These are phyloP conservation scores for Neurospora sp. DNA, from an alignment of 495 filamentous ascomycete genomes.

Conservation along the genomic window DNA sequence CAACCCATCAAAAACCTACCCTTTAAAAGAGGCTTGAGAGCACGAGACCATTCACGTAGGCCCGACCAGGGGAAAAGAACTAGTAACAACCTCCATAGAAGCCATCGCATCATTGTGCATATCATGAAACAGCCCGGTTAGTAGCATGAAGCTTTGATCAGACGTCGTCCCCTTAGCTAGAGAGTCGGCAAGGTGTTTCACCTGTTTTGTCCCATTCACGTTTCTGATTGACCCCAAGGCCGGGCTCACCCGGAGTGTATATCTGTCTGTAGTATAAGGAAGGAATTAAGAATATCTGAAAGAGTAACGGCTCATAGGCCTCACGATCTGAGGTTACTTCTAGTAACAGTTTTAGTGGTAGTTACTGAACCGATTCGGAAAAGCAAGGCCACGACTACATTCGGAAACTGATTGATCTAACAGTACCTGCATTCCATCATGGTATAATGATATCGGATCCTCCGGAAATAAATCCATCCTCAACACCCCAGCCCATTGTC, in stretches of 20 bases:
- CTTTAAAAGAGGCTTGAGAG: background rate
- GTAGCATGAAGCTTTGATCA: background rate
- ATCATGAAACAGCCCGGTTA: background rate
- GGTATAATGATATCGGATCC: background rate
- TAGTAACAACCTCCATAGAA: background rate
- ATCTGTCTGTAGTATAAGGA: too few species aligned
- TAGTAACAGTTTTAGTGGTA: background rate
- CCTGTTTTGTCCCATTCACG: background rate
- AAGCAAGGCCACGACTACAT: background rate
- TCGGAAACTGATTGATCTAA: background rate
- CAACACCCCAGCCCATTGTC: background rate
- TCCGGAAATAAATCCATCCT: background rate
- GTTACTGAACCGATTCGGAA: background rate
- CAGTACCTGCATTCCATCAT: background rate
- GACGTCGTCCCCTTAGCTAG: background rate
- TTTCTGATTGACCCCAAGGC: background rate
- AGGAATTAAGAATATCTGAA: too few species aligned
- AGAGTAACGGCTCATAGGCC: too few species aligned
- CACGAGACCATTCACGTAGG: background rate
- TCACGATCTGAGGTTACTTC: too few species aligned
- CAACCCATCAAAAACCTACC: background rate
- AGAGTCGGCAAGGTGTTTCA: constrained; percentile 6
- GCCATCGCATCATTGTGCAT: background rate
- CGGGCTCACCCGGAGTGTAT: background rate
- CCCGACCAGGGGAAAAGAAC: background rate